Percentiles rank a stretch among this genome's conserved stretches.
These are phyloP conservation scores for Fonsecaea monophora DNA, from an alignment of 2,329 filamentous ascomycete genomes.

Conservation along the genomic window DNA sequence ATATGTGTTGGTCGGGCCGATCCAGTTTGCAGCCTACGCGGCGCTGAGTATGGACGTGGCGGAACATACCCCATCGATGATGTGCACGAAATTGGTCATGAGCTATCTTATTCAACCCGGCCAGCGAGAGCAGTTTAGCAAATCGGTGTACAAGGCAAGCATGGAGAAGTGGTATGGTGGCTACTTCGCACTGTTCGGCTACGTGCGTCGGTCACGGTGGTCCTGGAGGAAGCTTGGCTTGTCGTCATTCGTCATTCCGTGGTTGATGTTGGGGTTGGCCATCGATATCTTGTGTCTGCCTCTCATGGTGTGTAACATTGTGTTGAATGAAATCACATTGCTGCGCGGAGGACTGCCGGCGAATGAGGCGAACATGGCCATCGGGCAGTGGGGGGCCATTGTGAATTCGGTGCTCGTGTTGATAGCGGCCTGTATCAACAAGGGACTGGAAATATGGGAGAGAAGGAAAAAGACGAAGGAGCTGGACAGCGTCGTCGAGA, in stretches of 20 bases:
- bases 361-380: slow-evolving; percentile 39
- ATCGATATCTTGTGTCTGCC: slow-evolving; percentile 40
- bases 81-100: slow-evolving; percentile 38
- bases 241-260: slow-evolving; percentile 32
- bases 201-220: slow-evolving; percentile 31
- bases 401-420: slow-evolving; percentile 40
- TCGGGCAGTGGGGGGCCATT: slow-evolving; percentile 42
- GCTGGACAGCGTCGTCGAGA: slow-evolving; percentile 4
- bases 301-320: slow-evolving; percentile 40
- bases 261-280: slow-evolving; percentile 39
- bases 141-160: slow-evolving; percentile 40
- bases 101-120: slow-evolving; percentile 34
- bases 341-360: slow-evolving; percentile 36
- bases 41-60: slow-evolving; percentile 35
- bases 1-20: slow-evolving; percentile 36
- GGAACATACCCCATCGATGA: slow-evolving; percentile 37
- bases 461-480: slow-evolving; percentile 28
- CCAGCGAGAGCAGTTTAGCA: slow-evolving; percentile 31
- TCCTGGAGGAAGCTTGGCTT: slow-evolving; percentile 21
- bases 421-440: slow-evolving; percentile 40
- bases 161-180: slow-evolving; percentile 41
- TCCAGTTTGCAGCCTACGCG: slow-evolving; percentile 41
- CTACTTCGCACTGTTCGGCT: slow-evolving; percentile 40
- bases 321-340: slow-evolving; percentile 41
- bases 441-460: slow-evolving; percentile 29